Evolutionary conservation across 2,329 filamentous ascomycete species (phyloP).

Genomic region (Colletotrichum tofieldiae): DNA sequence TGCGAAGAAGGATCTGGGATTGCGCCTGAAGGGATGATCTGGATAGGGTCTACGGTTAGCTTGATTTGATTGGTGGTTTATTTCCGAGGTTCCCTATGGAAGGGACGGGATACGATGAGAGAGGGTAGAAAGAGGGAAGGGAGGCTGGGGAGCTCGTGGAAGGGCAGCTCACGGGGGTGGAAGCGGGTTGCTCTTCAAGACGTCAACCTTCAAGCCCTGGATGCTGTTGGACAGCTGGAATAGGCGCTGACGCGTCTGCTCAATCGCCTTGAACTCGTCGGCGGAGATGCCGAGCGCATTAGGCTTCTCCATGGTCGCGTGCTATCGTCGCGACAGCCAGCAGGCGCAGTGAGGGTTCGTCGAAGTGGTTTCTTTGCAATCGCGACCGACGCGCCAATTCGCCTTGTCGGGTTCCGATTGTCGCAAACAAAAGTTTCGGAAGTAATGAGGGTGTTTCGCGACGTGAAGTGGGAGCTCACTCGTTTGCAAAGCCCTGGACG

Average conservation of each 20-base stretch:
- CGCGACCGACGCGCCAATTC: neutral
- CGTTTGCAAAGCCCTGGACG: slow-evolving; percentile 4
- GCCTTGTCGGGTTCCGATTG: neutral
- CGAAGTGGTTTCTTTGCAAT: neutral
- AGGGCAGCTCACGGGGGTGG: slow-evolving; percentile 72
- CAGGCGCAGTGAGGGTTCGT: neutral
- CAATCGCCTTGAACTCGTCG: slow-evolving; percentile 78
- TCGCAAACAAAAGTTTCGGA: neutral
- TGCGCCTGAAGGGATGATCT: slow-evolving; percentile 83
- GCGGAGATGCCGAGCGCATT: slow-evolving; percentile 63
- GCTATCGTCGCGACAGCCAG: neutral
- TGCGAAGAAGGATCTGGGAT: slow-evolving; percentile 78
- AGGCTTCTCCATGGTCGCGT: slow-evolving; percentile 29
- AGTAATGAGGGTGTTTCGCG: too few species aligned
- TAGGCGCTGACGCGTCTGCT: slow-evolving; percentile 79
- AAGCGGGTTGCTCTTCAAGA: slow-evolving; percentile 75
- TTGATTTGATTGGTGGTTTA: neutral
- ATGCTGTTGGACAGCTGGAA: slow-evolving; percentile 79
- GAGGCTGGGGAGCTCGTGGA: neutral
- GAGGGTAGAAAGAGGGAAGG: neutral
- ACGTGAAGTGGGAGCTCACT: neutral
- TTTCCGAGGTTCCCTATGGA: neutral
- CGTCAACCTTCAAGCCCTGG: slow-evolving; percentile 72
- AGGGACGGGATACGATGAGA: neutral
- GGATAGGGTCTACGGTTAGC: slow-evolving; percentile 7